These are phyloP conservation scores for Setaria viridis DNA, from an alignment of 202 grass and related monocot genomes.

Conservation along the genomic window DNA sequence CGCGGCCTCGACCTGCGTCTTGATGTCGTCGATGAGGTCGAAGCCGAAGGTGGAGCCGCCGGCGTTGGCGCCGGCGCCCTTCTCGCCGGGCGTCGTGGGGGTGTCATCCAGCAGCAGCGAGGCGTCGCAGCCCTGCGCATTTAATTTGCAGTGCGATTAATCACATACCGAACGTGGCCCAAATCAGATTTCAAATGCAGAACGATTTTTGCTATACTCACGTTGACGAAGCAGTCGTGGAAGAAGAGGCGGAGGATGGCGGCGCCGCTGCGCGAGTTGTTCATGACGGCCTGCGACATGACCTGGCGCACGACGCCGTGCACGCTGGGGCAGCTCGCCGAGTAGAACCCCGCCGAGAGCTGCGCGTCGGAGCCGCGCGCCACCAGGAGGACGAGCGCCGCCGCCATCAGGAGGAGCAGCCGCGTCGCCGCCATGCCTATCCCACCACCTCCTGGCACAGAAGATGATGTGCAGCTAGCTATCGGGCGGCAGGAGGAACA, in stretches of 20 bases:
- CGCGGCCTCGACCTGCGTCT: slow-evolving; percentile 62
- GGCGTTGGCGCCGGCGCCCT: slow-evolving; percentile 52
- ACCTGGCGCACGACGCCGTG: slow-evolving; percentile 53
- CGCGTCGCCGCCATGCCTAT: no score
- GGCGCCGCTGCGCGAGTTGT: slow-evolving; percentile 55
- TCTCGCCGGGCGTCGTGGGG: slow-evolving; percentile 56
- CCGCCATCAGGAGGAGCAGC: no score
- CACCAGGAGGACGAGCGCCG: not conserved
- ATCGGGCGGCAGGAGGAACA: no score
- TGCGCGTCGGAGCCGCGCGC: slow-evolving; percentile 43
- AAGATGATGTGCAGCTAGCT: no score
- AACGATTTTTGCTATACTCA: no score
- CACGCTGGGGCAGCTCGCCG: slow-evolving; percentile 53
- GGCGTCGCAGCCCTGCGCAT: slow-evolving; percentile 62
- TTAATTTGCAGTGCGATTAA: no score
- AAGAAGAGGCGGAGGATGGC: slow-evolving; percentile 65
- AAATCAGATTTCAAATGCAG: no score
- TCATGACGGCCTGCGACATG: slow-evolving; percentile 57
- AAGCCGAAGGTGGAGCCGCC: slow-evolving; percentile 54
- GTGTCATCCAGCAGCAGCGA: slow-evolving; percentile 74
- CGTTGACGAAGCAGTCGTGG: slow-evolving; percentile 69
- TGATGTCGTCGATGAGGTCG: slow-evolving; percentile 70
- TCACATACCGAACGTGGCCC: not conserved
- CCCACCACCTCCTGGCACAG: no score
- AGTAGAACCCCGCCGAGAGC: slow-evolving; percentile 65